These are phyloP conservation scores for Pichia insulana DNA, from an alignment of 805 yeast genomes.

Conservation along the genomic window DNA sequence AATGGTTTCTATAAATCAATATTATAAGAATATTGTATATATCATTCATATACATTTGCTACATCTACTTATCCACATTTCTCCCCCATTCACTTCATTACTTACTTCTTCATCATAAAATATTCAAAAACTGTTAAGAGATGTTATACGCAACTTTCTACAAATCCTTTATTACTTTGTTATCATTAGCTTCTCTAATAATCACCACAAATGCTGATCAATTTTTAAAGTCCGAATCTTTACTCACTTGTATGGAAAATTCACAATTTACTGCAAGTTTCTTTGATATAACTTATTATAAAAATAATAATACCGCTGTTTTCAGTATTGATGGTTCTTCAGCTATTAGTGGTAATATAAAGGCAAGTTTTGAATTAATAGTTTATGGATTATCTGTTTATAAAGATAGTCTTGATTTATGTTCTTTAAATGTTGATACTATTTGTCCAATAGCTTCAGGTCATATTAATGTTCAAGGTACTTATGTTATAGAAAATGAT, in stretches of 20 bases:
- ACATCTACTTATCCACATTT: no score
- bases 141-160: no score
- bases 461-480: slow-evolving; percentile 56
- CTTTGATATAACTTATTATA: slow-evolving; percentile 69
- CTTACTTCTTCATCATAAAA: no score
- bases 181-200: no score
- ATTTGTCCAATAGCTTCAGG: slow-evolving; percentile 86
- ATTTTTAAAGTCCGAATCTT: slow-evolving; percentile 40
- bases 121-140: no score
- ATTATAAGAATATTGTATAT: no score
- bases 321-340: slow-evolving; percentile 74
- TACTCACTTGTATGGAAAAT: slow-evolving; percentile 85
- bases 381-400: slow-evolving; percentile 75
- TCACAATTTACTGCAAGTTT: slow-evolving; percentile 80
- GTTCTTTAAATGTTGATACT: slow-evolving; percentile 44
- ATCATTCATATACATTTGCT: no score
- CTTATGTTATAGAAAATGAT: slow-evolving; percentile 34
- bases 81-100: no score
- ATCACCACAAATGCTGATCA: background rate
- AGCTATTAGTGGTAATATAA: slow-evolving; percentile 62
- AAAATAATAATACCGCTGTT: slow-evolving; percentile 50
- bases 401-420: slow-evolving; percentile 48
- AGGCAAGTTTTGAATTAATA: slow-evolving; percentile 55
- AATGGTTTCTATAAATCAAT: no score
- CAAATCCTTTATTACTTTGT: no score